Evolutionary conservation across 192 early-diverging fungal genomes (phyloP), one percentile per base, ranked within the genome.

Genomic region (Funneliformis mosseae): DNA sequence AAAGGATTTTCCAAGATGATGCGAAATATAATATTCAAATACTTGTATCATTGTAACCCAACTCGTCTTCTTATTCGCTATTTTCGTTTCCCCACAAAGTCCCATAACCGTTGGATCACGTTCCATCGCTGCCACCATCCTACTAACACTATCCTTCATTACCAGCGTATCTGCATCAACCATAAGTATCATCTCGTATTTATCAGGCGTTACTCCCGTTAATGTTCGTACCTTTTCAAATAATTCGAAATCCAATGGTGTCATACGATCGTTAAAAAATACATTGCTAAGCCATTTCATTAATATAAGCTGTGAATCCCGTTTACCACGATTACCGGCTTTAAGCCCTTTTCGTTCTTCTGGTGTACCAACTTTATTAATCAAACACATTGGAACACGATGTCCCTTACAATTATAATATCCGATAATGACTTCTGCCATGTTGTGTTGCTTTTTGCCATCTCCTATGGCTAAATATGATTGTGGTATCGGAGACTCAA

Each of bases 21-120:
- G 97, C 50, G 95, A 96, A 74, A 97, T 97, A 85, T 96, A 99
- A 89, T 99, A 99, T 88, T 99, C 97, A 83, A 96, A 99, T 11
- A 99, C 85, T 71, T 98, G 97, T 81, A 99, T 98, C 80, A 91
- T 92, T 0, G 95, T 93, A 9, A 96, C 95, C 94, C 95, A 94
- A 67, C 89, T 92, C 0, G 92, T 86, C 8, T 85, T 85, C 88
- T 98, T 97, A 88, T 99, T 99, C 55, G 92, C 95, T 83, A 99
- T 97, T 83, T 95, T 87, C 39, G 97, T 99, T 84, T 99, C 97
- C 63, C 97, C 97, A 88, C 97, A 99, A 41, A 98, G 87, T 21
- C 97, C 97, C 95, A 99, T 98, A 83, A 99, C 95, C 5, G 87
- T 87, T 59, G 88, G 86, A 86, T 99, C 96, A 80, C 95, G 96